phyloP scores from a whole-genome alignment of 139 green algal species.

The Coelastrella sp. region DNA sequence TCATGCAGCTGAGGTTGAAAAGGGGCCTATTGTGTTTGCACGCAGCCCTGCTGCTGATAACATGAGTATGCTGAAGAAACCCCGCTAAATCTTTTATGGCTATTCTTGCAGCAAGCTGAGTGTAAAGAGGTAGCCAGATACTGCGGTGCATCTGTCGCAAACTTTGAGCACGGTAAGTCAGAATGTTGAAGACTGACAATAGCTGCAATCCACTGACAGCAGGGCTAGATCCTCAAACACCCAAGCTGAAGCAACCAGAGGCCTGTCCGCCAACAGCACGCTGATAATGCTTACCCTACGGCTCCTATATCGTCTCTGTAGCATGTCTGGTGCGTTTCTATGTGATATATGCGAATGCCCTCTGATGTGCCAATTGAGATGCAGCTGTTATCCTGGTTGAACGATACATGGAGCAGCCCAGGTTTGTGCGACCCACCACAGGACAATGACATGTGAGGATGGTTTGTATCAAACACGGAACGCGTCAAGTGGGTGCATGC shows the following conservation, averaged over 20 bases:
- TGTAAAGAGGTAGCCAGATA: too few species aligned
- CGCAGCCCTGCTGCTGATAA: too few species aligned
- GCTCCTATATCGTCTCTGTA: slow-evolving; percentile 72
- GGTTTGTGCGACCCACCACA: slow-evolving; percentile 33
- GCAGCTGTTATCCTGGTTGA: slow-evolving; percentile 84
- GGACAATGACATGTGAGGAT: slow-evolving; percentile 25
- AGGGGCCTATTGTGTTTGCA: too few species aligned
- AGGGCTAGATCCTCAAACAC: too few species aligned
- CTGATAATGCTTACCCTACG: slow-evolving; percentile 52
- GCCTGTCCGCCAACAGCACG: neutral
- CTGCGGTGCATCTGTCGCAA: neutral
- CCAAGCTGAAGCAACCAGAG: too few species aligned
- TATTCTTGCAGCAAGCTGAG: too few species aligned
- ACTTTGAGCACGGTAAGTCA: neutral
- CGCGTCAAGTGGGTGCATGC: neutral
- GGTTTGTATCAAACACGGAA: neutral
- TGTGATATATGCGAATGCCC: slow-evolving; percentile 77
- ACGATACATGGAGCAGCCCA: slow-evolving; percentile 64
- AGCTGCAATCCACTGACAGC: too few species aligned
- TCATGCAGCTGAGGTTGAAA: too few species aligned
- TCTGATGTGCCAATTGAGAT: slow-evolving; percentile 68
- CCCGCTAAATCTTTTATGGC: too few species aligned
- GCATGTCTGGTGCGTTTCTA: slow-evolving; percentile 64
- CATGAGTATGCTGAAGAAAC: too few species aligned
- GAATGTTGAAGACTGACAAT: neutral